These are phyloP conservation scores for Kluyveromyces dobzhanskii DNA, from an alignment of 805 yeast species.

Conservation along the genomic window DNA sequence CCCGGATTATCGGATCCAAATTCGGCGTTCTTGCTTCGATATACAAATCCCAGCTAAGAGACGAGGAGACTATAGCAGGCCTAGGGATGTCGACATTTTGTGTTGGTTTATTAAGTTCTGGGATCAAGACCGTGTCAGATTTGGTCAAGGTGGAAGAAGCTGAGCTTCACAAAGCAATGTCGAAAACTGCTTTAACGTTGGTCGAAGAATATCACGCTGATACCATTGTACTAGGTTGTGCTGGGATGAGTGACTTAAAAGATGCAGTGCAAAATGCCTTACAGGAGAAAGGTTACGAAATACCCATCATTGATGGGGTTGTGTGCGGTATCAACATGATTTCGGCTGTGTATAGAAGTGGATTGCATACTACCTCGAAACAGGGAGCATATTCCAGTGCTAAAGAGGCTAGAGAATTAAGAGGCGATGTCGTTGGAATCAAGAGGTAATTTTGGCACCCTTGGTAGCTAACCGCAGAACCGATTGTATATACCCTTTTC, in stretches of 20 bases:
- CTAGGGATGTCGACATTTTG: conserved; percentile 26
- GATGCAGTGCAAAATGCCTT: conserved; percentile 19
- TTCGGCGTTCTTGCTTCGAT: conserved; percentile 30
- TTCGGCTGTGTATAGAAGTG: conserved; percentile 5
- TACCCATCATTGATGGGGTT: conserved; percentile 24
- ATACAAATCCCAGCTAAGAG: conserved; percentile 27
- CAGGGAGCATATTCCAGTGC: conserved; percentile 2
- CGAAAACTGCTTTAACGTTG: conserved; percentile 17
- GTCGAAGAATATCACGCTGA: conserved; percentile 27
- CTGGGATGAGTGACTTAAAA: conserved; percentile 28
- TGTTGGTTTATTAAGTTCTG: conserved; percentile 29
- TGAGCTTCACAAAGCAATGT: conserved; percentile 27
- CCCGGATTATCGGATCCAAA: conserved; percentile 28
- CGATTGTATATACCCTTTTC: too few species aligned
- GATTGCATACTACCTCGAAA: not conserved
- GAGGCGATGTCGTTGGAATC: not conserved
- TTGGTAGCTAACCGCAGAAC: too few species aligned
- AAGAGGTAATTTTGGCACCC: not conserved
- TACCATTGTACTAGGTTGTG: conserved; percentile 25
- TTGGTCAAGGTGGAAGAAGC: conserved; percentile 8
- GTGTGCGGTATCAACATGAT: conserved; percentile 20
- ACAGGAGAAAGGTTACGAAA: conserved; percentile 7
- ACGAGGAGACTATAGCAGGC: conserved; percentile 23
- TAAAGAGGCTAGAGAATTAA: not conserved
- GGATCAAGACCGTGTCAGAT: conserved; percentile 17